phyloP scores from a whole-genome alignment of 2,329 filamentous ascomycete genomes.

The Neopestalotiopsis sp. region DNA sequence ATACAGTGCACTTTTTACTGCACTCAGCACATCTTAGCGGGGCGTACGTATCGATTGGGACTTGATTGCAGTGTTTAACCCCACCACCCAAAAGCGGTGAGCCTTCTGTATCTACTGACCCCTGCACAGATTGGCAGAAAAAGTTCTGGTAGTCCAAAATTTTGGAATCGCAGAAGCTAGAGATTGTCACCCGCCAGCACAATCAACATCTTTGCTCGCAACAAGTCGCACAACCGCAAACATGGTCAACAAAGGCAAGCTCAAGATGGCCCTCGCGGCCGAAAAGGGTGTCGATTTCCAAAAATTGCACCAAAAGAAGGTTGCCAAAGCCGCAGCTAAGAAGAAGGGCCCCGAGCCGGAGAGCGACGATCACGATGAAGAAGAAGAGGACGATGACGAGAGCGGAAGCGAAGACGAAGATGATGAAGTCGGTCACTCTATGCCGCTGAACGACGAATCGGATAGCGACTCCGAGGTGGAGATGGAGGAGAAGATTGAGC shows the following conservation, averaged over 20 bases:
- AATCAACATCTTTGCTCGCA: not conserved
- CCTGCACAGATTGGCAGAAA: constrained; percentile 16
- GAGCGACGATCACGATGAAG: constrained; percentile 22
- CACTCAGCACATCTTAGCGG: not conserved
- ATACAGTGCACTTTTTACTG: not conserved
- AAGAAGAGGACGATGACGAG: constrained; percentile 32
- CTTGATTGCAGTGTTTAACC: not conserved
- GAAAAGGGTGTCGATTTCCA: constrained; percentile 43
- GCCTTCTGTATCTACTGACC: not conserved
- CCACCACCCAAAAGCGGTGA: constrained; percentile 6
- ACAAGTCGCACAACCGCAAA: constrained; percentile 13
- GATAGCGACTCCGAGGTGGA: constrained; percentile 74
- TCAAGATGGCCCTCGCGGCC: constrained; percentile 45
- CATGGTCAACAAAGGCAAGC: constrained; percentile 39
- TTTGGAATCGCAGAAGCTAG: constrained; percentile 12
- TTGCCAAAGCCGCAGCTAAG: constrained; percentile 25
- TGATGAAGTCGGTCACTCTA: constrained; percentile 45
- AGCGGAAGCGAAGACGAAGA: constrained; percentile 35
- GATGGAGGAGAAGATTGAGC: constrained; percentile 73
- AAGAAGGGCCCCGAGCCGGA: constrained; percentile 30
- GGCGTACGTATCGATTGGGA: not conserved
- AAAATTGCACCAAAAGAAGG: constrained; percentile 29
- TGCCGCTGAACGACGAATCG: constrained; percentile 63
- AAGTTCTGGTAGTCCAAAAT: constrained; percentile 15
- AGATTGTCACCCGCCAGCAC: constrained; percentile 3